Percentiles rank a stretch among this genome's conserved stretches.
Evolutionary conservation across 176 grass and related monocot species (phyloP).

Genomic region (Poa pratensis): DNA sequence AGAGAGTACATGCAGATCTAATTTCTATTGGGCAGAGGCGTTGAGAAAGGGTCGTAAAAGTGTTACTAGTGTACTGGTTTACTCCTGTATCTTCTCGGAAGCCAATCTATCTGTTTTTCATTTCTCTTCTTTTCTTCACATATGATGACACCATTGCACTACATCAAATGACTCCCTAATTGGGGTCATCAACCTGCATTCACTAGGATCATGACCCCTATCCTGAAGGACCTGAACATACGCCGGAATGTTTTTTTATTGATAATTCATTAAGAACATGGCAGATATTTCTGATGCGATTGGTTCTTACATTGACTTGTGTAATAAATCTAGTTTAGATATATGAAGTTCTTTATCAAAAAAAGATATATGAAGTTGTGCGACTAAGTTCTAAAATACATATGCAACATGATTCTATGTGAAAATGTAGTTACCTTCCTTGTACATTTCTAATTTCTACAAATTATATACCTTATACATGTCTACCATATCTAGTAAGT

Average conservation of each 20-base stretch:
- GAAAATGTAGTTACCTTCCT: background rate
- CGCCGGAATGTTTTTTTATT: background rate
- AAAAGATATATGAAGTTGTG: background rate
- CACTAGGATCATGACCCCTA: background rate
- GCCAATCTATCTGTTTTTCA: background rate
- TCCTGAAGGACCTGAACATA: background rate
- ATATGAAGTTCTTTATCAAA: background rate
- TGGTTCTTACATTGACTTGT: background rate
- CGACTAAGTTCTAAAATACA: background rate
- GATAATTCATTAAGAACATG: background rate
- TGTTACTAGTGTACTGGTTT: background rate
- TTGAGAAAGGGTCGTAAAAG: too few relatives aligned
- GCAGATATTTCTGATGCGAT: background rate
- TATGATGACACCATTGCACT: background rate
- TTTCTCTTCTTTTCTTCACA: background rate
- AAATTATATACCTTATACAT: background rate
- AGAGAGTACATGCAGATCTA: too few relatives aligned
- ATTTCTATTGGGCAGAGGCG: too few relatives aligned
- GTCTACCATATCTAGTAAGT: background rate
- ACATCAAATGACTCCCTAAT: background rate
- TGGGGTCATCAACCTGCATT: background rate
- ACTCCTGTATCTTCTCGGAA: background rate
- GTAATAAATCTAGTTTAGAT: constrained; percentile 9
- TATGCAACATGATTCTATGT: background rate
- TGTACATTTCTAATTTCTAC: background rate